A percentile compares a stretch with the other conserved stretches of the same genome.
Evolutionary conservation across 192 early-diverging fungal genomes (phyloP).

Genomic region (Backusella macrospora): DNA sequence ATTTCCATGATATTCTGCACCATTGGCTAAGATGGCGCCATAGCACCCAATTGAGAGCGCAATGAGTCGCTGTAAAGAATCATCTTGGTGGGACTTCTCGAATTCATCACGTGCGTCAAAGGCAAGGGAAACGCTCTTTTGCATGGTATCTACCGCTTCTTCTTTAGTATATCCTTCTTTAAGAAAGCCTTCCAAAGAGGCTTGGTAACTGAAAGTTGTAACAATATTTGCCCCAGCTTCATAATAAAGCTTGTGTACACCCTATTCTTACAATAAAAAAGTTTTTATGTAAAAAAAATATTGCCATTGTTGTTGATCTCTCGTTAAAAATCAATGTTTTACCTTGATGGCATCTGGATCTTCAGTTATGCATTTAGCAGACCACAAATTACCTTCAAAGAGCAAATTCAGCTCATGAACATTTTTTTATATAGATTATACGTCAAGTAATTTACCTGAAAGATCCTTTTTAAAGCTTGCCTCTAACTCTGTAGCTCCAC

Average conservation of each 20-base stretch:
- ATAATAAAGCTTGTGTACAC: conserved; percentile 50
- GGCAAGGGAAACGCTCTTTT: conserved; percentile 46
- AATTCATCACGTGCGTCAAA: conserved; percentile 51
- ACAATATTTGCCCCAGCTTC: conserved; percentile 58
- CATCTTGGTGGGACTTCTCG: conserved; percentile 19
- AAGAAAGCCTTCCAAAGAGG: conserved; percentile 46
- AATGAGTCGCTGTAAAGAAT: conserved; percentile 37
- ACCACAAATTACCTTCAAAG: conserved; percentile 42
- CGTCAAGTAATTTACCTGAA: conserved; percentile 17
- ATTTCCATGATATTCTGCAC: conserved; percentile 68
- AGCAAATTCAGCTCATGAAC: not conserved
- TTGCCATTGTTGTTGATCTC: not conserved
- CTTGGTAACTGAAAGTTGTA: conserved; percentile 63
- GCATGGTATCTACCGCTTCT: conserved; percentile 41
- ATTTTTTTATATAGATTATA: not conserved
- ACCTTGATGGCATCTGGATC: conserved; percentile 47
- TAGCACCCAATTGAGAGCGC: conserved; percentile 67
- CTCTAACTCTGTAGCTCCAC: conserved; percentile 49
- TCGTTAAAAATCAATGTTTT: not conserved
- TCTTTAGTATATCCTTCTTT: conserved; percentile 40
- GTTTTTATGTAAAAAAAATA: not conserved
- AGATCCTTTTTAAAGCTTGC: conserved; percentile 39
- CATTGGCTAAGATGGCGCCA: conserved; percentile 65
- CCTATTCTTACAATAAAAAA: conserved; percentile 14
- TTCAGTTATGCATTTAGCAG: conserved; percentile 40